Conservation (phyloP, 805 yeast species). For the Teunomyces kruisii region DNA sequence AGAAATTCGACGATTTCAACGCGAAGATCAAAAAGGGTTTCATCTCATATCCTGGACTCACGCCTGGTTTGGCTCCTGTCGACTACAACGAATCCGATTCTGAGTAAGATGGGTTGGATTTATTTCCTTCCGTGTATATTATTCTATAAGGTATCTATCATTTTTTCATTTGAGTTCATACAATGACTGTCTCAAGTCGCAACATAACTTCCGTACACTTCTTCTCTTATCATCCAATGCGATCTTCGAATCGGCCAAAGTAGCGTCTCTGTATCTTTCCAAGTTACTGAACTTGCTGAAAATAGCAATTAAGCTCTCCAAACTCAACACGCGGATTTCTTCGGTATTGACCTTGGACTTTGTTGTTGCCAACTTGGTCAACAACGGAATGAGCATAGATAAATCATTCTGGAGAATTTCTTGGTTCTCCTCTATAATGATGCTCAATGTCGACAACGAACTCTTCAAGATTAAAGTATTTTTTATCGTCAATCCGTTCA, state of each 20-base stretch:
- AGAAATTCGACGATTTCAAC: slow-evolving; percentile 25
- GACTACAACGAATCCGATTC: slow-evolving; percentile 40
- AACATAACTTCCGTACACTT: slow-evolving; percentile 69
- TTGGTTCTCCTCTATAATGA: slow-evolving; percentile 55
- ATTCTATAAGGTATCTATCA: slow-evolving; percentile 12
- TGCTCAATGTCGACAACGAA: slow-evolving; percentile 57
- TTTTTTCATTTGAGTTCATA: slow-evolving; percentile 7
- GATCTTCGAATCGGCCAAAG: slow-evolving; percentile 47
- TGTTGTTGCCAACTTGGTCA: slow-evolving; percentile 39
- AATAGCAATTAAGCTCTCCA: slow-evolving; percentile 52
- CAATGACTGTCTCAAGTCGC: slow-evolving; percentile 67
- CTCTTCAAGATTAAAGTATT: slow-evolving; percentile 49
- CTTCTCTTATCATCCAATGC: slow-evolving; percentile 76
- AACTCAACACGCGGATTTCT: slow-evolving; percentile 53
- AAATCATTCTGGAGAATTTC: slow-evolving; percentile 54
- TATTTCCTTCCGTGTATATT: slow-evolving; percentile 1
- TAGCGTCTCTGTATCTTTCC: slow-evolving; percentile 49
- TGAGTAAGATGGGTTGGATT: slow-evolving; percentile 10
- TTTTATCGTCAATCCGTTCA: slow-evolving; percentile 56
- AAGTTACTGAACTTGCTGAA: slow-evolving; percentile 42
- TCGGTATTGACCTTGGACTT: slow-evolving; percentile 36
- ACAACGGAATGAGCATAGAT: slow-evolving; percentile 48
- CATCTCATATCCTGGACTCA: slow-evolving; percentile 59
- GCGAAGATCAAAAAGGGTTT: slow-evolving; percentile 44
- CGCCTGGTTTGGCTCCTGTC: slow-evolving; percentile 87